Evolutionary conservation across 2,329 filamentous ascomycete species (phyloP).

Genomic region (Penicillium sp.): DNA sequence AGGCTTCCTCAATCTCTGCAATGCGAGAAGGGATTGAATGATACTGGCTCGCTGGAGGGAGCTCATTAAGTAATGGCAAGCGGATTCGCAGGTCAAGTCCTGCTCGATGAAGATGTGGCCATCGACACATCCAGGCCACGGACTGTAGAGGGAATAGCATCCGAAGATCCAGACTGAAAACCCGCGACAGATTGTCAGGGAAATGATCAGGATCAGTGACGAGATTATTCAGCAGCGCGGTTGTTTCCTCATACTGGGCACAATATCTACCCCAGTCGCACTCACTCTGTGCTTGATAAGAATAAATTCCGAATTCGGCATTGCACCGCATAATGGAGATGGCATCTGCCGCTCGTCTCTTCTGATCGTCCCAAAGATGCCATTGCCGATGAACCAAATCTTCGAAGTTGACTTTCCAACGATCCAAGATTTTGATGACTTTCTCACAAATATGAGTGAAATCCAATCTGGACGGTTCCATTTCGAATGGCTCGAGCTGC

Average conservation of each 20-base stretch:
- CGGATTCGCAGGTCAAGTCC: conserved; percentile 21
- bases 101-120: conserved; percentile 21
- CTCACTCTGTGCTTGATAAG: conserved; percentile 11
- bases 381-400: conserved; percentile 7
- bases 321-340: conserved; percentile 16
- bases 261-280: conserved; percentile 20
- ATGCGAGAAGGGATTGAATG: conserved; percentile 20
- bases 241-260: conserved; percentile 12
- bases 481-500: conserved; percentile 5
- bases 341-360: conserved; percentile 12
- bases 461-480: background rate
- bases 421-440: background rate
- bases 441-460: background rate
- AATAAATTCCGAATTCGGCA: conserved; percentile 7
- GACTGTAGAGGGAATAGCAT: conserved; percentile 1
- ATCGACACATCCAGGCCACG: conserved; percentile 29
- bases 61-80: conserved; percentile 16
- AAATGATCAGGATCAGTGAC: conserved; percentile 7
- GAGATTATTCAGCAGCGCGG: conserved; percentile 6
- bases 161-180: conserved; percentile 4
- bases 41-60: conserved; percentile 19
- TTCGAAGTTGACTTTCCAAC: conserved; percentile 16
- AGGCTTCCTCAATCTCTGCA: conserved; percentile 20
- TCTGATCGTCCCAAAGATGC: conserved; percentile 8
- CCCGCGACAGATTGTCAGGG: conserved; percentile 14